Percentiles rank a stretch among this genome's conserved stretches.
Conservation (phyloP, 495 filamentous ascomycete genomes). For the Penicillium cosmopolitanum region DNA sequence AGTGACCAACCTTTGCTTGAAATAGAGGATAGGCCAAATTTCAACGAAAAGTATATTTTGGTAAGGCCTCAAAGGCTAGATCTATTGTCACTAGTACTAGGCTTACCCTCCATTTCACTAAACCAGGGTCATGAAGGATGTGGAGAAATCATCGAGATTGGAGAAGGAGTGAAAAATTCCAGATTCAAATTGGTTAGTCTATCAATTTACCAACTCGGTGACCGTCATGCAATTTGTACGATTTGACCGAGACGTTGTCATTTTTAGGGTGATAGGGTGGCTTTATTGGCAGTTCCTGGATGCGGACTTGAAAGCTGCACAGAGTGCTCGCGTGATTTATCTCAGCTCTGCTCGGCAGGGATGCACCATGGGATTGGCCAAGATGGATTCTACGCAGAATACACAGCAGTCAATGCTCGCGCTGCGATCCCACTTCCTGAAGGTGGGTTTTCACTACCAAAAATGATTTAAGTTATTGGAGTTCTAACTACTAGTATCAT, state of each 20-base stretch:
- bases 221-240: neutral
- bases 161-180: slow-evolving; percentile 15
- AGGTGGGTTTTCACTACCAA: slow-evolving; percentile 7
- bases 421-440: slow-evolving; percentile 24
- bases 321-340: slow-evolving; percentile 26
- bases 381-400: slow-evolving; percentile 30
- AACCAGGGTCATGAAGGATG: slow-evolving; percentile 30
- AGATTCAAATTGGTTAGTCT: slow-evolving; percentile 16
- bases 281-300: slow-evolving; percentile 26
- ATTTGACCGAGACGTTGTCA: neutral
- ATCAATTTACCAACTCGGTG: neutral
- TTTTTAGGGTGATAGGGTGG: slow-evolving; percentile 17
- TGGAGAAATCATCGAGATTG: slow-evolving; percentile 27
- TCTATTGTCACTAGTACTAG: neutral
- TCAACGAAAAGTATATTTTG: slow-evolving; percentile 28
- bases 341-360: slow-evolving; percentile 23
- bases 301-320: slow-evolving; percentile 21
- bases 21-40: slow-evolving; percentile 26
- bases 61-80: neutral
- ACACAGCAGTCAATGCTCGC: slow-evolving; percentile 25
- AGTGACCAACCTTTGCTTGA: slow-evolving; percentile 28
- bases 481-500: neutral
- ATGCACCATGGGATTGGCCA: slow-evolving; percentile 29
- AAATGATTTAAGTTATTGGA: neutral
- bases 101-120: neutral